These are phyloP conservation scores for Cryptosporidium andersoni DNA, from an alignment of 169 alveolate genomes.

Conservation along the genomic window DNA sequence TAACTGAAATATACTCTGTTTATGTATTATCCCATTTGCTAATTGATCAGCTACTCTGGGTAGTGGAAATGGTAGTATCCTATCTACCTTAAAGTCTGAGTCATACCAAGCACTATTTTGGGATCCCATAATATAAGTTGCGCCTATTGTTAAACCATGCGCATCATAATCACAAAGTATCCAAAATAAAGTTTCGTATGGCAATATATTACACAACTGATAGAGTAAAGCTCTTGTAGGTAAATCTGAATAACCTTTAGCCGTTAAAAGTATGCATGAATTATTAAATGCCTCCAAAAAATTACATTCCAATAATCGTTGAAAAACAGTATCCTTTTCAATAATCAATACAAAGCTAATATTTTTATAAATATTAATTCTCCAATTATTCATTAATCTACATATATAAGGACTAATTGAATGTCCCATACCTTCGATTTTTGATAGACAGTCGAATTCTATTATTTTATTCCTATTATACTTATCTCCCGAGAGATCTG, in stretches of 20 bases:
- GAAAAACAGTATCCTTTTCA: slow-evolving; percentile 62
- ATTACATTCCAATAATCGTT: slow-evolving; percentile 36
- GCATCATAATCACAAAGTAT: slow-evolving; percentile 55
- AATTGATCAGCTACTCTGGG: slow-evolving; percentile 18
- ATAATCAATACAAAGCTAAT: slow-evolving; percentile 48
- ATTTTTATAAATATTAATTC: slow-evolving; percentile 15
- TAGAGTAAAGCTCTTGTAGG: slow-evolving; percentile 63
- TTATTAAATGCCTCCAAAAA: slow-evolving; percentile 26
- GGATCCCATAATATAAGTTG: slow-evolving; percentile 49
- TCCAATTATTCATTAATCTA: slow-evolving; percentile 26
- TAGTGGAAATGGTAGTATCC: slow-evolving; percentile 12
- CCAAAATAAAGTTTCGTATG: slow-evolving; percentile 29
- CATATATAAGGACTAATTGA: slow-evolving; percentile 60
- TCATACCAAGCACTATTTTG: slow-evolving; percentile 50
- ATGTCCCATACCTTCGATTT: slow-evolving; percentile 63
- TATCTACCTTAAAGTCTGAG: slow-evolving; percentile 29
- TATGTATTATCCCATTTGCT: slow-evolving; percentile 1
- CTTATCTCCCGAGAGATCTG: background rate
- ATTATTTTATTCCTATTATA: slow-evolving; percentile 7
- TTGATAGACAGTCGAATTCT: slow-evolving; percentile 44
- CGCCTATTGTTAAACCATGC: slow-evolving; percentile 48
- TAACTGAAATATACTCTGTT: background rate
- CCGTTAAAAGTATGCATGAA: slow-evolving; percentile 53
- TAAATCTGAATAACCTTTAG: slow-evolving; percentile 51
- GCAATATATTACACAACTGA: slow-evolving; percentile 25